phyloP scores from a whole-genome alignment of 2,329 filamentous ascomycete genomes.

The Trichoderma simmonsii region DNA sequence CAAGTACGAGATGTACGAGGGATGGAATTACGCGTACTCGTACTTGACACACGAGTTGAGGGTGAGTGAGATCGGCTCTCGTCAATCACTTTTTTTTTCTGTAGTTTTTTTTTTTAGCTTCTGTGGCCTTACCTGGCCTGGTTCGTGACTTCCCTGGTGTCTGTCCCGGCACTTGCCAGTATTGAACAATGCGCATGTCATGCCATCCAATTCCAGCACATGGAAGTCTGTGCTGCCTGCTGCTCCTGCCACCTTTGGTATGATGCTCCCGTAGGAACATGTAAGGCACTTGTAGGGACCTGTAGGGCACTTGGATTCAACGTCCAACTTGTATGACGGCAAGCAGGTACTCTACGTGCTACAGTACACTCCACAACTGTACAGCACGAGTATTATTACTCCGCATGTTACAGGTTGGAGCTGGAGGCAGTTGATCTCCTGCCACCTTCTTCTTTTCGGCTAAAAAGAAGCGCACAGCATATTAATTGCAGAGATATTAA shows the following conservation, averaged over 20 bases:
- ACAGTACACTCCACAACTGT: neutral
- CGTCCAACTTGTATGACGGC: neutral
- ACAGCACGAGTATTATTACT: neutral
- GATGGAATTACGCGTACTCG: neutral
- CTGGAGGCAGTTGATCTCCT: neutral
- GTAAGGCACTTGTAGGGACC: neutral
- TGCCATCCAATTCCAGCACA: neutral
- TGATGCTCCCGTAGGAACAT: neutral
- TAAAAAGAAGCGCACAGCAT: neutral
- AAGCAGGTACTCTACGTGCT: neutral
- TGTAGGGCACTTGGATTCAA: neutral
- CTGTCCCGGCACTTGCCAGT: constrained; percentile 9
- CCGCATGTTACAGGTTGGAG: neutral
- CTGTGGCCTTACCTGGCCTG: neutral
- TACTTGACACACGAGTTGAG: neutral
- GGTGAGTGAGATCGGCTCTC: constrained; percentile 13
- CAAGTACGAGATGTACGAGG: neutral
- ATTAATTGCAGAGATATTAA: neutral
- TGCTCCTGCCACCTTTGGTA: neutral
- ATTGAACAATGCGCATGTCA: neutral
- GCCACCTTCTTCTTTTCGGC: neutral
- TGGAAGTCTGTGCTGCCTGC: neutral
- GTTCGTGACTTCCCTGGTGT: neutral
- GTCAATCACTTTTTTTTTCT: neutral
- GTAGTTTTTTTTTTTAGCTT: neutral